Conservation (phyloP, 2,329 filamentous ascomycete species). For the Diplodia seriata region DNA sequence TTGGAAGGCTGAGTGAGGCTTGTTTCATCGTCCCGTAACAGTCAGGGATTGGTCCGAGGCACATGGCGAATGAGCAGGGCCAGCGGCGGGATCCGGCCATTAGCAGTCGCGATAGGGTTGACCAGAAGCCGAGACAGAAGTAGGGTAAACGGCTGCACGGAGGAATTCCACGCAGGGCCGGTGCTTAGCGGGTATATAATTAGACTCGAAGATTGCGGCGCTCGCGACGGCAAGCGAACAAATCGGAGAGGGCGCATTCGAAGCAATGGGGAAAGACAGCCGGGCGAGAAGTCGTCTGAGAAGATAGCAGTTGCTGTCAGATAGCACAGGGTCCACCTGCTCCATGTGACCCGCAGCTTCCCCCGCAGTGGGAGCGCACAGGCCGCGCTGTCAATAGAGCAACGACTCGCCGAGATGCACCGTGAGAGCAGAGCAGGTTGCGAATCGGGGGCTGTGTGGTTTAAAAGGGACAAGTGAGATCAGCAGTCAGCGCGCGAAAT, state of each 20-base stretch:
- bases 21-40: background rate
- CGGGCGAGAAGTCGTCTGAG: background rate
- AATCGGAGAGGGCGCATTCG: background rate
- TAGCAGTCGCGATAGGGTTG: background rate
- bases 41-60: background rate
- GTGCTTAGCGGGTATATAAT: background rate
- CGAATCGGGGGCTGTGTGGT: background rate
- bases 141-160: background rate
- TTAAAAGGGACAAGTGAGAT: conserved; percentile 5
- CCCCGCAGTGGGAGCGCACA: conserved; percentile 20
- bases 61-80: background rate
- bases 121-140: background rate
- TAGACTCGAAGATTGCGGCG: conserved; percentile 3
- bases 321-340: background rate
- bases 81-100: background rate
- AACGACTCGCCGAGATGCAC: background rate
- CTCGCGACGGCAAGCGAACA: background rate
- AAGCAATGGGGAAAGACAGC: background rate
- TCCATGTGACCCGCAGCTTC: conserved; percentile 2
- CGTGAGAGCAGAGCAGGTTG: background rate
- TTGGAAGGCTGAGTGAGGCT: background rate
- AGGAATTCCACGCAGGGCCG: too few relatives aligned
- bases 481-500: background rate
- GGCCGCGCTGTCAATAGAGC: conserved; percentile 21
- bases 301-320: background rate